Evolutionary conservation across 768 basidiomycete species (phyloP).

Genomic region (Leccinellum luteum): DNA sequence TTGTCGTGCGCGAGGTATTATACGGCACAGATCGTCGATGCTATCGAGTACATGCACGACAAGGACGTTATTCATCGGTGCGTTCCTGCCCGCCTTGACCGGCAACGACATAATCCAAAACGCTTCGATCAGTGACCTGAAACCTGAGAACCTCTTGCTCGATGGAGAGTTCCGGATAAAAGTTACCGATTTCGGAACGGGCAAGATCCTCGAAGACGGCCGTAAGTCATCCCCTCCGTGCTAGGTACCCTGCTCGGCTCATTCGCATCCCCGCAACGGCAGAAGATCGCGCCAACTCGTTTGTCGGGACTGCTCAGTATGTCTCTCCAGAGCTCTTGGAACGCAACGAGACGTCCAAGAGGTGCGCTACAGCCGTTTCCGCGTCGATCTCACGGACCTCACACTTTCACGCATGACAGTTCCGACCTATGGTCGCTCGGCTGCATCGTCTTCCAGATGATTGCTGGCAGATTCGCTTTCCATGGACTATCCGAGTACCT

Average conservation of each 20-base stretch:
- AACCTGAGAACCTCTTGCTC: slow-evolving; percentile 89
- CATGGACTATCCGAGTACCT: slow-evolving; percentile 89
- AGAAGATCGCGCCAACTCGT: slow-evolving; percentile 63
- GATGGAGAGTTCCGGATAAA: slow-evolving; percentile 85
- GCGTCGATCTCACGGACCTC: not conserved
- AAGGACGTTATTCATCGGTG: slow-evolving; percentile 88
- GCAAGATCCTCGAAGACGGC: slow-evolving; percentile 63
- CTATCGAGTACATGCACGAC: slow-evolving; percentile 86
- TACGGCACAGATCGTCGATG: slow-evolving; percentile 85
- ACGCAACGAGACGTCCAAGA: slow-evolving; percentile 67
- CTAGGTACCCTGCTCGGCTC: not conserved
- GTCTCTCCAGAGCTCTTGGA: slow-evolving; percentile 85
- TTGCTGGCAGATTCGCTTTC: slow-evolving; percentile 90
- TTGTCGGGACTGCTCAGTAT: slow-evolving; percentile 90
- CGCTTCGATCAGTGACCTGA: slow-evolving; percentile 53
- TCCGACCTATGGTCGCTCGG: slow-evolving; percentile 96
- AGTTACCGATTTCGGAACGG: slow-evolving; percentile 97
- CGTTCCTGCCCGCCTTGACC: slow-evolving; percentile 7
- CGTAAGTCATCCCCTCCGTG: slow-evolving; percentile 37
- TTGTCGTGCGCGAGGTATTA: slow-evolving; percentile 77
- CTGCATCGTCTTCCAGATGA: slow-evolving; percentile 91
- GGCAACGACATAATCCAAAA: slow-evolving; percentile 7
- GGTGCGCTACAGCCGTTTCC: slow-evolving; percentile 43
- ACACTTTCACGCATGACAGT: slow-evolving; percentile 36
- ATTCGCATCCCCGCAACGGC: slow-evolving; percentile 18